Conservation (phyloP, 148 eudicot genomes). For the Euryodendron excelsum region DNA sequence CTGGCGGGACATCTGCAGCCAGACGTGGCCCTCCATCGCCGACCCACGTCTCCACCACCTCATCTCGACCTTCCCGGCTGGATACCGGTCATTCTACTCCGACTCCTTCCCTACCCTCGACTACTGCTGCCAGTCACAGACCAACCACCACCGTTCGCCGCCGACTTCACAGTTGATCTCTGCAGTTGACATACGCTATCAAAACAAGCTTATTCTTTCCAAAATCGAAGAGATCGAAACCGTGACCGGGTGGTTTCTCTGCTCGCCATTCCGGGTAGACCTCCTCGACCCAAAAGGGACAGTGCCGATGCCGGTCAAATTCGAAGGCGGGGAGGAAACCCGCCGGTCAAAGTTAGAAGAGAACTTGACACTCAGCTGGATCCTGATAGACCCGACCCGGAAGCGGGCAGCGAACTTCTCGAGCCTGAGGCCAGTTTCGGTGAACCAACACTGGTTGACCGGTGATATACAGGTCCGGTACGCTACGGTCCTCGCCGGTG, state of each 20-base stretch:
- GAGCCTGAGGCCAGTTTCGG: constrained; percentile 28
- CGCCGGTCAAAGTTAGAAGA: constrained; percentile 20
- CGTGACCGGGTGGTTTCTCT: constrained; percentile 28
- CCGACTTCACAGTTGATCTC: neutral
- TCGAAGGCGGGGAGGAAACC: constrained; percentile 19
- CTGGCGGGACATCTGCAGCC: constrained; percentile 37
- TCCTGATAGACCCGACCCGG: constrained; percentile 49
- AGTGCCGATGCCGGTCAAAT: constrained; percentile 18
- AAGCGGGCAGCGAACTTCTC: constrained; percentile 36
- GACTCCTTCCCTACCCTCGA: constrained; percentile 30
- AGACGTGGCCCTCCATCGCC: constrained; percentile 41
- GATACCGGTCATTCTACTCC: constrained; percentile 41
- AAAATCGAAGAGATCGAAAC: constrained; percentile 40
- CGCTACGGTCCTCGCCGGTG: constrained; percentile 21
- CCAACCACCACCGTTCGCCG: constrained; percentile 5
- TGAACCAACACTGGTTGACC: constrained; percentile 37
- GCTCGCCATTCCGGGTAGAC: constrained; percentile 51
- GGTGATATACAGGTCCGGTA: constrained; percentile 29
- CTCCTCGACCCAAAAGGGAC: constrained; percentile 45
- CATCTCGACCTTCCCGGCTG: constrained; percentile 30
- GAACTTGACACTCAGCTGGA: constrained; percentile 59
- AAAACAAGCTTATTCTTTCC: constrained; percentile 34
- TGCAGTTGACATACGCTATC: constrained; percentile 51
- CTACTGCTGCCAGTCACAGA: neutral
- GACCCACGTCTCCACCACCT: constrained; percentile 24